Evolutionary conservation across 768 basidiomycete species (phyloP).

Genomic region (Psilocybe cubensis): DNA sequence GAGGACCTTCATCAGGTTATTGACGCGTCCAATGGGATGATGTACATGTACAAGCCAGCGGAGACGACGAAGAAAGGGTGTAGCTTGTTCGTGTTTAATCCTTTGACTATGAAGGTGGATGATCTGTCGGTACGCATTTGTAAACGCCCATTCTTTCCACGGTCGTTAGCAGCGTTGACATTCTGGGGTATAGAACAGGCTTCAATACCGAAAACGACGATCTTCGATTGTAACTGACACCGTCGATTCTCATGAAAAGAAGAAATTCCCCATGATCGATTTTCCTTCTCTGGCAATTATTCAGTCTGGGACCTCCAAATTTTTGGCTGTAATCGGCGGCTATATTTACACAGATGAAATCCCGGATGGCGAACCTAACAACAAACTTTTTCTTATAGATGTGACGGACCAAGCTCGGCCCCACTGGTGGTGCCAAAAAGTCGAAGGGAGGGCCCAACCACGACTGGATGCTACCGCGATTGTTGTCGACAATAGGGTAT

Average conservation of each 20-base stretch:
- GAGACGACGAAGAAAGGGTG: background rate
- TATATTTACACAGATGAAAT: background rate
- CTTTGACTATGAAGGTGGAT: background rate
- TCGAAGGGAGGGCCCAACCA: background rate
- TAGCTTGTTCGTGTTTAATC: background rate
- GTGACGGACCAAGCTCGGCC: background rate
- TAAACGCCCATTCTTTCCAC: background rate
- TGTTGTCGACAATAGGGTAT: background rate
- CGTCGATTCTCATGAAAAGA: background rate
- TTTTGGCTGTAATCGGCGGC: background rate
- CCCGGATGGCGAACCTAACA: background rate
- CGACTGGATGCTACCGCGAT: background rate
- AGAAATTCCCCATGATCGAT: background rate
- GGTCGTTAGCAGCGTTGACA: background rate
- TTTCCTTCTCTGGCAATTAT: background rate
- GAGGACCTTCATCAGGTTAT: background rate
- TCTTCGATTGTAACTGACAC: background rate
- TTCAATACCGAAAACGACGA: background rate
- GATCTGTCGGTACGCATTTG: background rate
- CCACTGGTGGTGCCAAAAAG: background rate
- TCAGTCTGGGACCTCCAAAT: background rate
- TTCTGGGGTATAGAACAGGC: background rate
- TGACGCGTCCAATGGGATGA: background rate
- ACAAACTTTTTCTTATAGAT: background rate
- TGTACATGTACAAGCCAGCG: background rate